Evolutionary conservation across 768 basidiomycete genomes (phyloP).

Genomic region (Suillus weaverae): DNA sequence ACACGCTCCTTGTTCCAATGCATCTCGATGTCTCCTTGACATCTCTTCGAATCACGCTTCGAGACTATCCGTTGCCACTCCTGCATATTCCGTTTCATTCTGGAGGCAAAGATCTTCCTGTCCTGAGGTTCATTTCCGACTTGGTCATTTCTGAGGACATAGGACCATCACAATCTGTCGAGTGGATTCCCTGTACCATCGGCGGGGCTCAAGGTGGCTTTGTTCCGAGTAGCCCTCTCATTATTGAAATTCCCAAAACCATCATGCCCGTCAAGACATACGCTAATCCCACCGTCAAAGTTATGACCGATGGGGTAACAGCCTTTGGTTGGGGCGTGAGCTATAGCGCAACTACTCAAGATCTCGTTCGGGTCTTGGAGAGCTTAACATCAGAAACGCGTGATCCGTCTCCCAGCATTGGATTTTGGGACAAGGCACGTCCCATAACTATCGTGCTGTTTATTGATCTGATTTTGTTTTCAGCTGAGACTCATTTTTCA

Average conservation of each 20-base stretch:
- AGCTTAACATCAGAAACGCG: slow-evolving; percentile 73
- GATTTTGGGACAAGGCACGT: slow-evolving; percentile 92
- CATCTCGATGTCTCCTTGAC: slow-evolving; percentile 70
- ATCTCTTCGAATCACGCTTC: slow-evolving; percentile 60
- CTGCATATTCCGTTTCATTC: slow-evolving; percentile 63
- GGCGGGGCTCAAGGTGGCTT: slow-evolving; percentile 55
- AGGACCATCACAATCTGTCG: slow-evolving; percentile 62
- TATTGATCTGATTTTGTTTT: slow-evolving; percentile 11
- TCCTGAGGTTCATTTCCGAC: slow-evolving; percentile 70
- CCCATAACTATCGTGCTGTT: neutral
- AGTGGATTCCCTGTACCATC: slow-evolving; percentile 72
- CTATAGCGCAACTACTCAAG: slow-evolving; percentile 82
- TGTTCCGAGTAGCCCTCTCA: slow-evolving; percentile 52
- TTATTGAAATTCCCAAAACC: slow-evolving; percentile 77
- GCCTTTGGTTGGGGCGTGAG: slow-evolving; percentile 89
- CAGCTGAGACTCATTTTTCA: slow-evolving; percentile 80
- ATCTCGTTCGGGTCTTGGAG: slow-evolving; percentile 81
- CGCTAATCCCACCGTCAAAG: slow-evolving; percentile 67
- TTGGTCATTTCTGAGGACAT: slow-evolving; percentile 88
- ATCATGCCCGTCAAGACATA: slow-evolving; percentile 96
- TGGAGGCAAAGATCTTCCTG: slow-evolving; percentile 34
- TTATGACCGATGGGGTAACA: slow-evolving; percentile 65
- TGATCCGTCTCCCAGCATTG: slow-evolving; percentile 80
- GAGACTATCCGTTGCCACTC: slow-evolving; percentile 89
- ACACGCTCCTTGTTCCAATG: slow-evolving; percentile 80